phyloP scores from a whole-genome alignment of 2,329 filamentous ascomycete species.

The Magnaporthiopsis rhizophila region DNA sequence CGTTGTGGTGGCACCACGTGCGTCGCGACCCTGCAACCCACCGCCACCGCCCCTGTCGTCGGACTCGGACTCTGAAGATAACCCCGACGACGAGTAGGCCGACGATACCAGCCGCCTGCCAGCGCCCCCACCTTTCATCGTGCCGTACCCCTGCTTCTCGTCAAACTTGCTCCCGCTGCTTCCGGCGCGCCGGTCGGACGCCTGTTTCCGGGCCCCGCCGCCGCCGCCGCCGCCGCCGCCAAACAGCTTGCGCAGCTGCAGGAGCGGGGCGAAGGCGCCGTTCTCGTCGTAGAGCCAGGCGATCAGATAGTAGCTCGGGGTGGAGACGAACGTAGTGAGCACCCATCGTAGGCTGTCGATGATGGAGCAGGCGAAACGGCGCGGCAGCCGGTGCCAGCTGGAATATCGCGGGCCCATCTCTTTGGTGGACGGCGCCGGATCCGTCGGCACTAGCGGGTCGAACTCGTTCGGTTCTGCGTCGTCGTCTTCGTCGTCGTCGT shows the following conservation, averaged over 20 bases:
- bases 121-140: constrained; percentile 12
- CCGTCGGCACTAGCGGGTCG: constrained; percentile 47
- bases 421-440: constrained; percentile 18
- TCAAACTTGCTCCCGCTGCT: constrained; percentile 20
- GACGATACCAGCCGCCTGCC: constrained; percentile 26
- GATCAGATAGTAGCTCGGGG: constrained; percentile 74
- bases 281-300: constrained; percentile 76
- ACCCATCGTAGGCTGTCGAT: constrained; percentile 72
- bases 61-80: constrained; percentile 65
- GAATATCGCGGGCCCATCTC: constrained; percentile 28
- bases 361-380: constrained; percentile 62
- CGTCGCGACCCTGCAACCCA: constrained; percentile 14
- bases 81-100: constrained; percentile 51
- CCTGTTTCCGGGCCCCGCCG: constrained; percentile 40
- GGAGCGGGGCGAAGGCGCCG: constrained; percentile 69
- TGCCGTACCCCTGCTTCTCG: constrained; percentile 23
- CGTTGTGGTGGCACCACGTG: background rate
- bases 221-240: no score
- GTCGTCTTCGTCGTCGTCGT: constrained; percentile 14
- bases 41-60: constrained; percentile 33
- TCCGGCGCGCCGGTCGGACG: constrained; percentile 26
- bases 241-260: constrained; percentile 63
- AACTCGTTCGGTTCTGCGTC: constrained; percentile 15
- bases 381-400: constrained; percentile 52
- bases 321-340: constrained; percentile 61